A percentile compares a stretch with the other conserved stretches of the same genome.
These are phyloP conservation scores for Suillus decipiens DNA, from an alignment of 768 basidiomycete species.

Conservation along the genomic window DNA sequence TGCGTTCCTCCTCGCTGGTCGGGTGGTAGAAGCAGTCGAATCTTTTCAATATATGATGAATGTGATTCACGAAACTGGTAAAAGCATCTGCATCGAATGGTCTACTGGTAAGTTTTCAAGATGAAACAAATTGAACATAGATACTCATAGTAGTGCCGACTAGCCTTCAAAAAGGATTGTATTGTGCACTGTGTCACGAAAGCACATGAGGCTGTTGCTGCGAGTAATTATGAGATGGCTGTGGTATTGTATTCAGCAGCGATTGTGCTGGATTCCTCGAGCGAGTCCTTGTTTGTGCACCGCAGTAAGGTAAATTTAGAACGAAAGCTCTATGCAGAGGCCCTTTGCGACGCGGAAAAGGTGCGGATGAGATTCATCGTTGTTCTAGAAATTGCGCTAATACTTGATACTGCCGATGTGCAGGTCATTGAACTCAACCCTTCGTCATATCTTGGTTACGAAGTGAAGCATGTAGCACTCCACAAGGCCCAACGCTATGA, in stretches of 20 bases:
- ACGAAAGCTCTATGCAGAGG: background rate
- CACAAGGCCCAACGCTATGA: background rate
- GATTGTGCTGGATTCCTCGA: background rate
- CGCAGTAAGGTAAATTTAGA: background rate
- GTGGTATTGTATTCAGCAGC: background rate
- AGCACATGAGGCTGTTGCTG: background rate
- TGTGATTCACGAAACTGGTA: background rate
- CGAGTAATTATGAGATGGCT: background rate
- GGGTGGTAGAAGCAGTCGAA: background rate
- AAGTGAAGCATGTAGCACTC: background rate
- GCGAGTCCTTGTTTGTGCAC: background rate
- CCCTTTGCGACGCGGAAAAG: background rate
- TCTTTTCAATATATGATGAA: background rate
- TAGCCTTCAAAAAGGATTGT: background rate
- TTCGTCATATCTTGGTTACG: background rate
- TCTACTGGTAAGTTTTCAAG: background rate
- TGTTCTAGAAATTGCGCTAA: background rate
- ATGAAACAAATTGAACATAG: no score
- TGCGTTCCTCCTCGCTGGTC: background rate
- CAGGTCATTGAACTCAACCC: constrained; percentile 2
- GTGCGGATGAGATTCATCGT: background rate
- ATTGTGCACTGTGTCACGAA: background rate
- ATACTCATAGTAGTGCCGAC: background rate
- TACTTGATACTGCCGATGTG: background rate
- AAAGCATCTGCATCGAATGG: background rate